Percentiles rank a stretch among this genome's conserved stretches.
phyloP scores from a whole-genome alignment of 2,329 filamentous ascomycete species.

The Cadophora sp. region DNA sequence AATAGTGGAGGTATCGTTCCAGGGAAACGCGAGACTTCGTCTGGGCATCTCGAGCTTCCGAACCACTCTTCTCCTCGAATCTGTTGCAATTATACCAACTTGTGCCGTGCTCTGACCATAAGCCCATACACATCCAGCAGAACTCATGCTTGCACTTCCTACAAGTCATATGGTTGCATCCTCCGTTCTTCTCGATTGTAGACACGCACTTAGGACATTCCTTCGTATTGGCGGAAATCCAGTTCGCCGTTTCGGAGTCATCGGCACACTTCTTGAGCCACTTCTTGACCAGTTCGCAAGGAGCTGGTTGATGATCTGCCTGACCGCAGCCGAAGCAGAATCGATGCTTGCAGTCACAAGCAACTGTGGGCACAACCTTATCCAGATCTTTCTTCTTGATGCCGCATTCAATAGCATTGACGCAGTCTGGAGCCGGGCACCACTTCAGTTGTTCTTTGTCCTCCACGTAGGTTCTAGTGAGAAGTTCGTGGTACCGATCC shows the following conservation, averaged over 20 bases:
- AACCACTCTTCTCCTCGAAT: constrained; percentile 94
- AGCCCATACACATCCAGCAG: constrained; percentile 99
- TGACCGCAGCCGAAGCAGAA: constrained; percentile 97
- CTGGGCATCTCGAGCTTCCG: constrained; percentile 89
- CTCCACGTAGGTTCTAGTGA: constrained; percentile 95
- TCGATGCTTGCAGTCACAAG: constrained; percentile 81
- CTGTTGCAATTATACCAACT: constrained; percentile 99
- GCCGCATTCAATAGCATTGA: constrained; percentile 87
- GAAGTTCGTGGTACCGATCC: constrained; percentile 78
- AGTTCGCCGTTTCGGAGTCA: constrained; percentile 97
- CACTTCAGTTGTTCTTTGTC: constrained; percentile 95
- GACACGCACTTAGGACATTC: constrained; percentile 96
- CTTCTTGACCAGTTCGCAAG: constrained; percentile 87
- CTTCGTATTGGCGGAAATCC: constrained; percentile 99
- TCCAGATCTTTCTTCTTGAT: constrained; percentile 88
- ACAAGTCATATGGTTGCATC: constrained; percentile 98
- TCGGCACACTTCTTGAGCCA: constrained; percentile 99
- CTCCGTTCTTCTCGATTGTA: constrained; percentile 98
- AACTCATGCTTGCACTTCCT: constrained; percentile 96
- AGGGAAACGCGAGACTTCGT: constrained; percentile 88
- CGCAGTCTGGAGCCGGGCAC: constrained; percentile 98
- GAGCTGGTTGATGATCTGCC: constrained; percentile 90
- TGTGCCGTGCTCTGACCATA: constrained; percentile 98
- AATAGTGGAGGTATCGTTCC: constrained; percentile 98
- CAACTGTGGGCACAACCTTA: constrained; percentile 87